Evolutionary conservation across 2,329 filamentous ascomycete species (phyloP), one percentile per base, ranked within the genome.

Genomic region (Dothideomycetes sp.): DNA sequence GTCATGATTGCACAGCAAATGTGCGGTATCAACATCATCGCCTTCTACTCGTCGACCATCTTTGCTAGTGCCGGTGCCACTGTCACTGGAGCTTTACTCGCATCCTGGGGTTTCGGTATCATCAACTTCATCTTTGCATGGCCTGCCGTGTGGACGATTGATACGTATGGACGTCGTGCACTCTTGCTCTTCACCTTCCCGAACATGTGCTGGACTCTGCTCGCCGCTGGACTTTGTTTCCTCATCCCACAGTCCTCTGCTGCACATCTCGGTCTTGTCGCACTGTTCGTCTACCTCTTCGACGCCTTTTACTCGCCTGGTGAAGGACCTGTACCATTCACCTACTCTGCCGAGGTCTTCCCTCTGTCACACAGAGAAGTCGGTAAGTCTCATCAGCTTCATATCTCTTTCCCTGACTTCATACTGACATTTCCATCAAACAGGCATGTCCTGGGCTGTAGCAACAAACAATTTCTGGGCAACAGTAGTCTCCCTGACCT

Each of bases 1-100:
- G 83, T 89, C 49, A 93, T 93, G 85, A 78, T 78, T 49, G 65
- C 64, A 0, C 75, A 80, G 51, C 76, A 80, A 52, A 70, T 80
- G 63, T 77, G 73, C 45, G 75, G 73, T 28, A 70, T 49, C 39
- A 49, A 48, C 37, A 46, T 50, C 22, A 43, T 52, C 16, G 41
- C 46, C 6, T 52, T 46, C 32, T 50, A 50, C 30, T 46, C 42
- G 3, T 44, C 47, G 1, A 46, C 40, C 12, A 37, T 52, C 22
- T 49, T 52, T 19, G 32, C 45, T 5, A 34, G 49, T 6, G 46
- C 46, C 15, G 56, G 53, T 7, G 61, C 58, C 36, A 44, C 42
- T 5, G 43, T 47, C 3, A 51, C 51, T 5, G 47, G 53, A 16
- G 56, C 58, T 3, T 56, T 79, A n/a, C 58, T 76, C 13, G 73